Base-by-base conservation (phyloP, 2,329 filamentous ascomycete genomes). In the Calonectria honghensis region DNA sequence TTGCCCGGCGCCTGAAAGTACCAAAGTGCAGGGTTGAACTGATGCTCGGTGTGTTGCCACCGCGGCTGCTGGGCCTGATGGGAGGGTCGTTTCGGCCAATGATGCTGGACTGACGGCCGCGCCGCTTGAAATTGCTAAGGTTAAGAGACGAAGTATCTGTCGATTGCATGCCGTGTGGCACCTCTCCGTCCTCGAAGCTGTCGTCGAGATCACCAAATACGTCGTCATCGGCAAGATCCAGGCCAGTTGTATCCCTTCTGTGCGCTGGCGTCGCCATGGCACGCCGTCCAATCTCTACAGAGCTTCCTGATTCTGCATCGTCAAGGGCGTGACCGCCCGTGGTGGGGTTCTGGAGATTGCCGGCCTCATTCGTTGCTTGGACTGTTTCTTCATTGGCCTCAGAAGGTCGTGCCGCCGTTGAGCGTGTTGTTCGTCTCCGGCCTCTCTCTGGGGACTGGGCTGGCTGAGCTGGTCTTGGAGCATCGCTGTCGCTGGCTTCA, bases 21-120 rank as follows among this genome's bases (percentile, higher is more conserved):
- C 90, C 90, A 66, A 93, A 88, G 73, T 90, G 92, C 78, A 91
- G 87, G 0, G 86, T 87, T 1, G 88, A 87, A 77, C 87, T 88
- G 57, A 91, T 83, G 52, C 86, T 85, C 0, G 89, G 87, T 1
- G 88, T 90, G 66, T 84, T 87, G 18, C 85, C 84, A 6, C 87
- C 86, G 27, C 89, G 85, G 81, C 89, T 91, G 82, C 88, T 90
- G 3, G 89, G 89, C 50, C 89, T 85, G 73, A 90, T 91, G 1
- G 88, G 88, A 31, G 85, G 87, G 54, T 90, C 88, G 52, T 89
- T 88, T 64, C 87, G 86, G 39, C 88, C 87, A 51, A 89, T 83
- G 61, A 90, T 86, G 80, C 89, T 91, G 14, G 89, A 90, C 80
- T 87, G 85, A 13, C 89, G 85, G 31, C 88, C 85, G 10, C 85